Evolutionary conservation across 352 stramenopile genomes (phyloP), one percentile per base, ranked within the genome.

Genomic region (Phytophthora meadii): DNA sequence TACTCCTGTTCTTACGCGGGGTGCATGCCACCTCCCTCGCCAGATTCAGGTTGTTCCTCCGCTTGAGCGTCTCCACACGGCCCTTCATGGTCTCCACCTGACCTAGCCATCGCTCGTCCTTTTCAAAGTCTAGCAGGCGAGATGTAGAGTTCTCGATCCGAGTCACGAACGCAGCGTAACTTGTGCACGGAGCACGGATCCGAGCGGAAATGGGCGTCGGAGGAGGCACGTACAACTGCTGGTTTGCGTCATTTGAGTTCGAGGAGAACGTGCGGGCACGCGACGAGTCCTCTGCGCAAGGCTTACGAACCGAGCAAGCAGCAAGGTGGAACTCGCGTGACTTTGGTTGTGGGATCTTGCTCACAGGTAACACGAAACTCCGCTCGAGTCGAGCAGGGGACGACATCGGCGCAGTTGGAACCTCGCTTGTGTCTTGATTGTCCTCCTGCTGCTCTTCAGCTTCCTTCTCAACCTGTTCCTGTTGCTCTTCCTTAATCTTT

Each of bases 101-200:
- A 24, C 54, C 60, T 12, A 77, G 36, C 70, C 70, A 77, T 34
- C 70, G 65, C 47, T 74, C 65, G 45, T 72, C 55, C 52, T 72
- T 77, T 34, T 77, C 70, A 17, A 74, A 77, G 37, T 74, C 69
- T 12, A 77, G 47, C 24, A 77, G 45, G 5, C 69, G 69, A 40
- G 69, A 77, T 28, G 65, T 36, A 4, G 69, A 77, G 59, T 54
- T 58, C 47, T 77, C 69, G 34, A 77, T 77, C 34, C 54, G 64
- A 17, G 55, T 28, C 3, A 67, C 65, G 57, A 74, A 77, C 6
- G 70, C 61, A n/a, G 60, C 70, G 56, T 74, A 77, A 42, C 65
- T 72, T 11, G 70, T 67, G 52, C 49, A 40, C 42, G 70, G 61
- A 6, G 37, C 19, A 9, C 65, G 70, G 7, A 66, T 37, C 27